Conservation (phyloP, 1,139 yeast genomes). For the Barnettozyma hawaiiensis region DNA sequence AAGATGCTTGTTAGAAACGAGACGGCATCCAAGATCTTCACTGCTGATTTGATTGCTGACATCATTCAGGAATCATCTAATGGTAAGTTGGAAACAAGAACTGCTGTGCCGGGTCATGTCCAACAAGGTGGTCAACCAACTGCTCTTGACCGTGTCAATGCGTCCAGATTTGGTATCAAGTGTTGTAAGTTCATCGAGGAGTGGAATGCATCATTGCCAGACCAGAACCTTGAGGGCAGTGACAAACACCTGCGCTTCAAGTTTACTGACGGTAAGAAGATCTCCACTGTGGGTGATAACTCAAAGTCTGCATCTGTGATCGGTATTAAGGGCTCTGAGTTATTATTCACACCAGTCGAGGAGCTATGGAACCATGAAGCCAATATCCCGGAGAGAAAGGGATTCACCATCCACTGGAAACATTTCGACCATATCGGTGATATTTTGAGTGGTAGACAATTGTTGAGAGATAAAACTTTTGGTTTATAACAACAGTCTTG, state of each 20-base stretch:
- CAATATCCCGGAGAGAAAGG: conserved; percentile 56
- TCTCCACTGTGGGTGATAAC: conserved; percentile 35
- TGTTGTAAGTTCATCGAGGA: conserved; percentile 84
- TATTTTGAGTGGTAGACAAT: conserved; percentile 62
- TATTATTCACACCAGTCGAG: conserved; percentile 50
- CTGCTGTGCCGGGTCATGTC: conserved; percentile 96
- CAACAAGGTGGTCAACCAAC: conserved; percentile 98
- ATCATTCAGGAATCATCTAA: conserved; percentile 74
- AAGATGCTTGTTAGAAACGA: conserved; percentile 82
- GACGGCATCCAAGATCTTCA: conserved; percentile 73
- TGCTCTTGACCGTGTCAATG: conserved; percentile 89
- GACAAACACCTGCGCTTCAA: conserved; percentile 36
- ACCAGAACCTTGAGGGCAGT: conserved; percentile 27
- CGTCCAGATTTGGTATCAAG: conserved; percentile 83
- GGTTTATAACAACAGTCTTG: not conserved
- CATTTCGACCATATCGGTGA: conserved; percentile 54
- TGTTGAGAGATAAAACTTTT: conserved; percentile 35
- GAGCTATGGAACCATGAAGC: conserved; percentile 56
- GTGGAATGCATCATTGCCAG: conserved; percentile 28
- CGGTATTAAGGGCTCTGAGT: conserved; percentile 62
- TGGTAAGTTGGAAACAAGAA: conserved; percentile 80
- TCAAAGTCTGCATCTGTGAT: conserved; percentile 54
- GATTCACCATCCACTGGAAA: conserved; percentile 63
- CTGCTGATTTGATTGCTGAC: conserved; percentile 76
- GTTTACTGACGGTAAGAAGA: conserved; percentile 35